These are phyloP conservation scores for Ilex aquifolium DNA, from an alignment of 257 asterid genomes.

Conservation along the genomic window DNA sequence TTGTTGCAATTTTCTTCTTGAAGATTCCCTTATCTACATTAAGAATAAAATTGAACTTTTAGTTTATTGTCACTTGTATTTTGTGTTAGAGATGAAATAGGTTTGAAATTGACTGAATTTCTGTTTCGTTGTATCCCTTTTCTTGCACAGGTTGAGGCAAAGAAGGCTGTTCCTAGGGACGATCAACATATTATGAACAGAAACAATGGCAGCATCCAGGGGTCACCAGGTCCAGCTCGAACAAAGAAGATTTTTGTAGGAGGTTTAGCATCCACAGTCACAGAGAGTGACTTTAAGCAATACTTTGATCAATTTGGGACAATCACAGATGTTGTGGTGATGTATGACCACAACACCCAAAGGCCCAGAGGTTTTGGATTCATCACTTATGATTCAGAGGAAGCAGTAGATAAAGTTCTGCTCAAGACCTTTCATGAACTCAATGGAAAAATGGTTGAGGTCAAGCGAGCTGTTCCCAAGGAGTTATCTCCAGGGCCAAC, in stretches of 20 bases:
- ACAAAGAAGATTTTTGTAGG: conserved; percentile 87
- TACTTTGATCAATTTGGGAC: conserved; percentile 84
- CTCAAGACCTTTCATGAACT: conserved; percentile 34
- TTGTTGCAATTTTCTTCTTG: no score
- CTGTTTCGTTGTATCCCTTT: not conserved
- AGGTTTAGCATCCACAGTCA: conserved; percentile 78
- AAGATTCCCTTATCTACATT: no score
- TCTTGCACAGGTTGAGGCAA: conserved; percentile 75
- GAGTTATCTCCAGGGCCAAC: conserved; percentile 70
- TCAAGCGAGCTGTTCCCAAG: conserved; percentile 77
- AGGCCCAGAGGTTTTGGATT: conserved; percentile 97
- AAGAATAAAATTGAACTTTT: no score
- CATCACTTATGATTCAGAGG: conserved; percentile 60
- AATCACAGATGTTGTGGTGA: conserved; percentile 76
- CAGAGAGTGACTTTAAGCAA: conserved; percentile 73
- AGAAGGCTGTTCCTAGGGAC: conserved; percentile 90
- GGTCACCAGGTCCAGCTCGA: conserved; percentile 68
- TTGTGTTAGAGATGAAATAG: no score
- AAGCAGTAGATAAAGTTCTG: conserved; percentile 28
- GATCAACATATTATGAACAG: conserved; percentile 40
- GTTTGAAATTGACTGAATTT: no score
- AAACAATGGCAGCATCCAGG: conserved; percentile 47
- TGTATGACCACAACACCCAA: conserved; percentile 91
- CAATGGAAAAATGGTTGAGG: conserved; percentile 87
- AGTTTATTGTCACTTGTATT: no score